Evolutionary conservation across 164 flowering plant species (phyloP).

Genomic region (Buxus sempervirens): DNA sequence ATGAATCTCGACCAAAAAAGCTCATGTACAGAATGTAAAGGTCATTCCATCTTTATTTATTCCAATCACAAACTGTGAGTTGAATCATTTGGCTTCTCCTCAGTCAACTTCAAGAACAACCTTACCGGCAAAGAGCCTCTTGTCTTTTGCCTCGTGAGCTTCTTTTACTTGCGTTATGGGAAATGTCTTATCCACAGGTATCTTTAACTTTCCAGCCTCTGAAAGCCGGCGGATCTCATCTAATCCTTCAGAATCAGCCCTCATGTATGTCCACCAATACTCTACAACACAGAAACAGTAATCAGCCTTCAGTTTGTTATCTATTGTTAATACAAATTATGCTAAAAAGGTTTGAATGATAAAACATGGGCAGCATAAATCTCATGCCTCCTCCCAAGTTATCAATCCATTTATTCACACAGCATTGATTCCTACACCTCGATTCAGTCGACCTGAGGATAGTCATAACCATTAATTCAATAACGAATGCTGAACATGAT

Average conservation of each 20-base stretch:
- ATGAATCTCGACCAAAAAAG: not conserved
- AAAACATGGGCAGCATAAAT: not conserved
- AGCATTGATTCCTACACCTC: too few species aligned
- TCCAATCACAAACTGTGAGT: not conserved
- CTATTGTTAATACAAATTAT: not conserved
- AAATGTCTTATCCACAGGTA: constrained; percentile 86
- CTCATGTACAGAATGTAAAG: not conserved
- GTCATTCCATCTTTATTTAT: not conserved
- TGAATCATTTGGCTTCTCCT: constrained; percentile 8
- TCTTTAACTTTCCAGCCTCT: constrained; percentile 68
- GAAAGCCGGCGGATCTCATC: constrained; percentile 62
- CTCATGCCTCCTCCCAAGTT: not conserved
- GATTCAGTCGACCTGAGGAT: too few species aligned
- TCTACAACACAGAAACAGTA: constrained; percentile 37
- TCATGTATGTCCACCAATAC: constrained; percentile 92
- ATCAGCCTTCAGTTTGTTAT: not conserved
- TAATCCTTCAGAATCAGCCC: constrained; percentile 85
- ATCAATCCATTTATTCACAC: too few species aligned
- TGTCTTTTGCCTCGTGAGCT: constrained; percentile 89
- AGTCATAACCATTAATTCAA: too few species aligned
- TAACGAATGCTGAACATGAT: too few species aligned
- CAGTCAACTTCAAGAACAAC: constrained; percentile 81
- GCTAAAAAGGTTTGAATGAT: not conserved
- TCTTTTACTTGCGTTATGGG: constrained; percentile 73
- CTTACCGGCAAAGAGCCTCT: constrained; percentile 62